Evolutionary conservation across 2,329 filamentous ascomycete genomes (phyloP), one percentile per base, ranked within the genome.

Genomic region (Mariannaea sp.): DNA sequence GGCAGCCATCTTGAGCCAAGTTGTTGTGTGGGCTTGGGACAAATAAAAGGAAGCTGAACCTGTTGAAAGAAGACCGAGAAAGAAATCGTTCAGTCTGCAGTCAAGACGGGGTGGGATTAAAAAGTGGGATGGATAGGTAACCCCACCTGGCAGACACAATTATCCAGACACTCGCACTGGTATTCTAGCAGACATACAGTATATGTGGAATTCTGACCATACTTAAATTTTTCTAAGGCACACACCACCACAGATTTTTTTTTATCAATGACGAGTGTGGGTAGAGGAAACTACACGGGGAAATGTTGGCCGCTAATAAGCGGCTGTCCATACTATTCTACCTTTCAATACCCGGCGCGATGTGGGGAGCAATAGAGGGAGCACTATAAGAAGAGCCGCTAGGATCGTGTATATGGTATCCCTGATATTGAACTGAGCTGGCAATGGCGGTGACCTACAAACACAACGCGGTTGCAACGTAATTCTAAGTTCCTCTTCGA

Each of bases 1-100:
- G 53, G 73, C 73, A 66, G 73, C 74, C 74, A 76, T 76, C 47
- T 70, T 75, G 68, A n/a, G 59, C 59, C 55, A 57, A 62, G 33
- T 55, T 53, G 48, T 53, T 53, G 48, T 53, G 45, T 41, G 54
- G 54, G 44, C 38, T 32, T 14, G 42, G 55, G 43, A 17, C 22
- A 55, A 39, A 48, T 46, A 56, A 43, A 24, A 24, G n/a, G n/a
- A n/a, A n/a, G 22, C 8, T 51, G 52, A 56, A 39, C 38, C 35
- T 55, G 53, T 57, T 58, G 36, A 54, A 53, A 26, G 49, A 10
- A 19, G 32, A 24, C 42, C 43, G 42, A 60, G 57, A 58, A 62
- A 57, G 43, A 60, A 62, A 48, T 64, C 49, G 52, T 60, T 63
- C 19, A 17, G 58, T 51, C 56, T 57, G 52, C 51, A 8, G 51